phyloP scores from a whole-genome alignment of 495 filamentous ascomycete genomes.

The Penicillium maclennaniae region DNA sequence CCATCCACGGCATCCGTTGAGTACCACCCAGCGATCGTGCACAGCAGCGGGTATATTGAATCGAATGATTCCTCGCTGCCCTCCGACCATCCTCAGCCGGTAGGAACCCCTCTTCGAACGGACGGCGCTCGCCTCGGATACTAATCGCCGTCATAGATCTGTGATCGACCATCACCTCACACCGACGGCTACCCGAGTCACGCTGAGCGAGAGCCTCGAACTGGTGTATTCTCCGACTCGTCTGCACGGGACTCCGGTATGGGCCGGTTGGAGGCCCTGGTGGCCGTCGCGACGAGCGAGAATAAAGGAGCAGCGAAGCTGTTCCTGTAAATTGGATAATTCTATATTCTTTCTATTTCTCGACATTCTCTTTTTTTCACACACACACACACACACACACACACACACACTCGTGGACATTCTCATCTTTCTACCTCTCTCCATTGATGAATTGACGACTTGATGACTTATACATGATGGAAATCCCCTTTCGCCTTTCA shows the following conservation, averaged over 20 bases:
- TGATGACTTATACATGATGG: conserved; percentile 40
- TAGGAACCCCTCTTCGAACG: conserved; percentile 36
- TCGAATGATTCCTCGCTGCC: conserved; percentile 42
- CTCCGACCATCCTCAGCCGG: conserved; percentile 41
- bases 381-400: no score
- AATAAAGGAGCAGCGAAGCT: conserved; percentile 55
- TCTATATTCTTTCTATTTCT: conserved; percentile 1
- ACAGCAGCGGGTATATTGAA: conserved; percentile 60
- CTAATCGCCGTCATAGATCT: conserved; percentile 43
- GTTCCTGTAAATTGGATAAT: conserved; percentile 28
- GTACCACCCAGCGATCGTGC: conserved; percentile 62
- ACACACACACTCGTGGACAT: neutral
- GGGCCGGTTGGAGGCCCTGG: conserved; percentile 75
- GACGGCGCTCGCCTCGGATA: conserved; percentile 28
- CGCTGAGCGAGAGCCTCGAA: conserved; percentile 29
- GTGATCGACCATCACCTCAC: conserved; percentile 34
- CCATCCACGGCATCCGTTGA: conserved; percentile 59
- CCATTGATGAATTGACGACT: conserved; percentile 41
- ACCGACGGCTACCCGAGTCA: conserved; percentile 33
- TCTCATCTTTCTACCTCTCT: neutral
- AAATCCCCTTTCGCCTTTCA: conserved; percentile 7
- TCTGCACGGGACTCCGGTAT: conserved; percentile 48
- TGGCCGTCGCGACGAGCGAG: conserved; percentile 85
- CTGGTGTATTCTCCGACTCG: conserved; percentile 29
- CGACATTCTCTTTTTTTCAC: conserved; percentile 8